Evolutionary conservation across 257 asterid genomes (phyloP), one percentile per base, ranked within the genome.

Genomic region (Fraxinus cuspidata): DNA sequence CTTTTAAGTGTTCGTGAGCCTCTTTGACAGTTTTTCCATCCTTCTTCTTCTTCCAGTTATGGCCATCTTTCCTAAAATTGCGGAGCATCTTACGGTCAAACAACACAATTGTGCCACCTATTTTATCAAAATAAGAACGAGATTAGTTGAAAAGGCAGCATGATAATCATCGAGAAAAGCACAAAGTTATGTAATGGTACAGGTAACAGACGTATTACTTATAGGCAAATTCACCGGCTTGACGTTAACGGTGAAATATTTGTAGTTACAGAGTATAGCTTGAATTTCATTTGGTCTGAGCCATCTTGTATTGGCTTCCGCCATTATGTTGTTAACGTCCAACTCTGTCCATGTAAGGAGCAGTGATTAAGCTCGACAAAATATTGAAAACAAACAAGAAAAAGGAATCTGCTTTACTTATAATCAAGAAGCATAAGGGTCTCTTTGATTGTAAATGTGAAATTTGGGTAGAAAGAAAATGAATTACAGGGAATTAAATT

Each of bases 1-100:
- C 99, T 85, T 95, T 95, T 77, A 95, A 88, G 91, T 92, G 98
- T 77, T 95, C 98, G 37, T 95, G 99, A 82, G 99, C 98, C 92
- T 95, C 99, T 87, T 95, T 91, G 47, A 95, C 96, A 70, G 98
- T 93, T 89, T 95, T 95, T 40, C 98, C 97, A 74, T 95, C 98
- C 81, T 92, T 93, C 83, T 93, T 95, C 91, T 95, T 95, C 92
- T 95, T 93, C 99, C 99, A 95, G 80, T 88, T 95, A 87, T 90
- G 96, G 73, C 98, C 97, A 81, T 95, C 98, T 84, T 93, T 95
- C 75, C 99, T 93, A 74, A 95, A 95, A 84, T 95, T 95, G 81
- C 99, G 89, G 79, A 95, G 96, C 98, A 86, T 89, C 91, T 95
- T 95, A 47, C 99, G 97, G 86, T 95, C 98, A 84, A 93, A 95